Conservation (phyloP, 2,329 filamentous ascomycete species). For the Phaeophleospora eucalypticola region DNA sequence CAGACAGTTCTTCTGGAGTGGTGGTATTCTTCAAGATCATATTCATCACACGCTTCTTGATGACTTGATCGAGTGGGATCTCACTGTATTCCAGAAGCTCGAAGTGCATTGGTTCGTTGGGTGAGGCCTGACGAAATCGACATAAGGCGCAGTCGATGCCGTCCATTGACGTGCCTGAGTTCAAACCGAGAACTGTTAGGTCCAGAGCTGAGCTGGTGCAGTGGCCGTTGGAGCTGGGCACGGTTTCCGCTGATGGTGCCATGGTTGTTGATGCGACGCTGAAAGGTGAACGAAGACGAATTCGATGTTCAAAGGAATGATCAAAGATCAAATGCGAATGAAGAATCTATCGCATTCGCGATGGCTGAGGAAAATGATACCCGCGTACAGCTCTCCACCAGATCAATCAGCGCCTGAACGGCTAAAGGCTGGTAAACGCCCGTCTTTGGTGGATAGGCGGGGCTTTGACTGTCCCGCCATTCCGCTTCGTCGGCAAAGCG, state of each 20-base stretch:
- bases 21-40: constrained; percentile 55
- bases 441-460: no score
- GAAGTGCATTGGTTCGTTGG: constrained; percentile 52
- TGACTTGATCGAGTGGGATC: constrained; percentile 49
- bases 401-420: no score
- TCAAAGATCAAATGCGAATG: no score
- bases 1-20: constrained; percentile 51
- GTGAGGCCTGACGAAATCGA: constrained; percentile 52
- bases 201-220: constrained; percentile 44
- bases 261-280: not conserved
- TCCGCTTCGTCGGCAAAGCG: no score
- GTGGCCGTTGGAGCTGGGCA: not conserved
- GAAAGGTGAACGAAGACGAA: not conserved
- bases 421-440: no score
- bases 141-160: constrained; percentile 58
- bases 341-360: no score
- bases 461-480: no score
- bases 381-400: no score
- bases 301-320: no score
- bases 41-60: constrained; percentile 56
- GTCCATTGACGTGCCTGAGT: constrained; percentile 54
- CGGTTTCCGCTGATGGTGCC: constrained; percentile 1
- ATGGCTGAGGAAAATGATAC: no score
- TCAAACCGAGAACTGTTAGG: constrained; percentile 53
- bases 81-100: constrained; percentile 56